Evolutionary conservation across 192 early-diverging fungal species (phyloP), one percentile per base, ranked within the genome.

Genomic region (Paraglomus occultum): DNA sequence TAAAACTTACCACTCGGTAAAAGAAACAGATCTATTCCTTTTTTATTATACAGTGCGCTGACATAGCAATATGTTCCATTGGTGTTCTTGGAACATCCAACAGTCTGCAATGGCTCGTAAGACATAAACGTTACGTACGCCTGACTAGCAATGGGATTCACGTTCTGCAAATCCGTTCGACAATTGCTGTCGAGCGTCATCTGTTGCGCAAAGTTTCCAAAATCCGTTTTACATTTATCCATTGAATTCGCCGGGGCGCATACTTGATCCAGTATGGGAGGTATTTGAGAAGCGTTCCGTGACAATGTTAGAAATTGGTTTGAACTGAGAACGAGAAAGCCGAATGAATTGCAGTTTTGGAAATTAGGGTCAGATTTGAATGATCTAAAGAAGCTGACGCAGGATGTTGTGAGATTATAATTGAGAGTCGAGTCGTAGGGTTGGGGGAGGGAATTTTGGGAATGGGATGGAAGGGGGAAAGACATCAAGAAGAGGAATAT

Each of bases 381-480:
- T 40, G 12, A 11, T 23, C 42, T 23, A 42, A 61, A 61, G 38
- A 61, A 61, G 11, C 10, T 15, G 6, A 40, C 17, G 58, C 58
- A 61, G 8, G 58, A 61, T 14, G 58, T 43, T 23, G 58, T 61
- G 9, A 61, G 38, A 43, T 61, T 61, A 11, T 22, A 39, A 39
- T 22, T 61, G 18, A 61, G 38, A 2, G 58, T 61, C 9, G 58
- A n/a, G 58, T 61, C 58, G 39, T 43, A 61, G 44, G 58, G 58
- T 61, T 40, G 18, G 2, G 58, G 58, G 10, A 57, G 31, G 31
- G 31, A 3, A 31, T 31, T 31, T 31, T 31, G 31, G 31, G 31
- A 31, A 31, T 31, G 3, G 31, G 31, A 31, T 31, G 31, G 31
- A 31, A 31, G 31, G 31, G 31, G 31, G 31, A 31, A 31, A 3